phyloP scores from a whole-genome alignment of 106 monocot genomes.

The Acanthochlamys bracteata region DNA sequence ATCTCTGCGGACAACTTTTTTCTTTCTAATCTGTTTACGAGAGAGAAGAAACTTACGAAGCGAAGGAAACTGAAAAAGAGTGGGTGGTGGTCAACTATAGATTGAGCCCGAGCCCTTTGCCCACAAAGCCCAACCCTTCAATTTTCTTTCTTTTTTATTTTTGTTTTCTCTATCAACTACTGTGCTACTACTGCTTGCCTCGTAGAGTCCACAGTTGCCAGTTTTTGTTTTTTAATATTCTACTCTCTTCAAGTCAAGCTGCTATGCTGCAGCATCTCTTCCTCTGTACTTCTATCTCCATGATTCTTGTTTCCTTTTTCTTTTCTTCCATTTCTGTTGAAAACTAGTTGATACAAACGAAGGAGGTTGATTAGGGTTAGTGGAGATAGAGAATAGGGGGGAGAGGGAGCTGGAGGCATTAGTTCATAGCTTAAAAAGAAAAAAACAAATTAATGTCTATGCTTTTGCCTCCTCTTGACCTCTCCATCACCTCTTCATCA shows the following conservation, averaged over 20 bases:
- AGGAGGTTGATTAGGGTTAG: neutral
- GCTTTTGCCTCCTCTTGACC: constrained; percentile 35
- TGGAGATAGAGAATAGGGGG: neutral
- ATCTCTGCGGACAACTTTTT: too few species aligned
- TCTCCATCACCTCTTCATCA: neutral
- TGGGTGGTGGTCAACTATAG: too few species aligned
- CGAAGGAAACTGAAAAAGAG: too few species aligned
- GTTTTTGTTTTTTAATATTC: neutral
- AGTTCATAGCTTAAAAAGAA: neutral
- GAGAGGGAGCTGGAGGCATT: constrained; percentile 34
- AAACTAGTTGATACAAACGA: neutral
- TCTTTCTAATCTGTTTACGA: too few species aligned
- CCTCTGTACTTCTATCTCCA: neutral
- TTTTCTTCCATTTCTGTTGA: neutral
- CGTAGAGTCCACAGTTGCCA: neutral
- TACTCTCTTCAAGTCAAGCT: neutral
- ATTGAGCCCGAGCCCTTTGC: too few species aligned
- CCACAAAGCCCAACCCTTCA: too few species aligned
- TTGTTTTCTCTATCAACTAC: neutral
- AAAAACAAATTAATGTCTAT: neutral
- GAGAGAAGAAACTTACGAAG: too few species aligned
- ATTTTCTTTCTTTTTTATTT: neutral
- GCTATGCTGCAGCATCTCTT: neutral
- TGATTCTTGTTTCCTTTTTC: neutral
- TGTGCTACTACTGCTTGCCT: neutral